phyloP scores from a whole-genome alignment of 768 basidiomycete species.

The Podaxis rugospora region DNA sequence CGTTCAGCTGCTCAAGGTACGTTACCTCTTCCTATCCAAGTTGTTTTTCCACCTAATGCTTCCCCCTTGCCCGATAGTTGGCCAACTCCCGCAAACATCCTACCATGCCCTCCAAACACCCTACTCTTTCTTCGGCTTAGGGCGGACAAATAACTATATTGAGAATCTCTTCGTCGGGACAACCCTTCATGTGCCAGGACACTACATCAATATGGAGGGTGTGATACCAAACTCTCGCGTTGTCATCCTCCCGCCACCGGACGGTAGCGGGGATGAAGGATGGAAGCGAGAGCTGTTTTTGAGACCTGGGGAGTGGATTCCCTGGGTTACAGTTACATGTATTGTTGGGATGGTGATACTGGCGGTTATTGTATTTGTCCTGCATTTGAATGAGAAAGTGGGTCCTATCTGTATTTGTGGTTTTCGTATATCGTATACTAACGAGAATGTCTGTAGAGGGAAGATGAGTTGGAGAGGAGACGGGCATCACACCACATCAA shows the following conservation, averaged over 20 bases:
- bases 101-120: slow-evolving; percentile 90
- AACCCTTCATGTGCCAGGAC: slow-evolving; percentile 64
- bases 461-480: slow-evolving; percentile 89
- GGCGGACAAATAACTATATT: slow-evolving; percentile 98
- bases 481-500: slow-evolving; percentile 94
- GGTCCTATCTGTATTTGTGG: slow-evolving; percentile 18
- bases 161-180: slow-evolving; percentile 97
- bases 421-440: background rate
- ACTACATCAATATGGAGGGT: slow-evolving; percentile 92
- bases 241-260: slow-evolving; percentile 69
- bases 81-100: slow-evolving; percentile 88
- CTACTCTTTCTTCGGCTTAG: slow-evolving; percentile 94
- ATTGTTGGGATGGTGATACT: slow-evolving; percentile 68
- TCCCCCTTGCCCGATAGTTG: slow-evolving; percentile 44
- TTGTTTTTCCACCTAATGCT: slow-evolving; percentile 6
- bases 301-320: slow-evolving; percentile 95
- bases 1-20: slow-evolving; percentile 88
- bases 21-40: slow-evolving; percentile 9
- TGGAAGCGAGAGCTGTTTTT: slow-evolving; percentile 93
- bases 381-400: slow-evolving; percentile 94
- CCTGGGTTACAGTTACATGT: slow-evolving; percentile 91
- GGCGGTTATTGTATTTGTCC: slow-evolving; percentile 75
- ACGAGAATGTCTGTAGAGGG: slow-evolving; percentile 49
- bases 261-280: slow-evolving; percentile 39
- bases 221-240: slow-evolving; percentile 97